Percentiles rank a stretch among this genome's conserved stretches.
These are phyloP conservation scores for Pseudogymnoascus sp. DNA, from an alignment of 2,329 filamentous ascomycete species.

Conservation along the genomic window DNA sequence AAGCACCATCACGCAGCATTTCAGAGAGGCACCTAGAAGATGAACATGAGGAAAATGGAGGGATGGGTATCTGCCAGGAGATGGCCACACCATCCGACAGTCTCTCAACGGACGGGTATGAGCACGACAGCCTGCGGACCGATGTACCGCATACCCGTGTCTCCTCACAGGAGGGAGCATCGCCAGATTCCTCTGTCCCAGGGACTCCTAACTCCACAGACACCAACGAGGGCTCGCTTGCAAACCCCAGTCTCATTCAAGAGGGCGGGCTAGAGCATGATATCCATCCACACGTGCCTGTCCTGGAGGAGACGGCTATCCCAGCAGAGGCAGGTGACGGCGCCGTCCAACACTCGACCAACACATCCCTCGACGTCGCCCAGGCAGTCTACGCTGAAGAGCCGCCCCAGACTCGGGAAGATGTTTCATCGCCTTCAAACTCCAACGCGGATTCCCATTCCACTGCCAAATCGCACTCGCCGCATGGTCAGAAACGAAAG, in stretches of 20 bases:
- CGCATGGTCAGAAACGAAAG: not conserved
- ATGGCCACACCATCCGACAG: not conserved
- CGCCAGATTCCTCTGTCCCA: not conserved
- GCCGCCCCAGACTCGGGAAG: not conserved
- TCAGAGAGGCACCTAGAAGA: not conserved
- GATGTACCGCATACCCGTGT: not conserved
- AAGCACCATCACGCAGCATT: not conserved
- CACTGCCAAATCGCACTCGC: not conserved
- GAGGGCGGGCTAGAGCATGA: not conserved
- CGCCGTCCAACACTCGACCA: not conserved
- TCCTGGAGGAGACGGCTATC: too few relatives aligned
- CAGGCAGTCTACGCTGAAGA: not conserved
- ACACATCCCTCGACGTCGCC: not conserved
- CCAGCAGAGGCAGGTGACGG: not conserved
- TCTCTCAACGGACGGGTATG: not conserved
- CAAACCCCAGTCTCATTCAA: not conserved
- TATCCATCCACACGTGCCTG: not conserved
- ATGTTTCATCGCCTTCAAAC: not conserved
- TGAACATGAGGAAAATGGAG: not conserved
- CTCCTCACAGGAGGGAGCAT: too few relatives aligned
- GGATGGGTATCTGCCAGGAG: not conserved
- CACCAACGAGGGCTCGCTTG: not conserved
- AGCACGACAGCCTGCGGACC: not conserved
- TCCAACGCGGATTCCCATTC: not conserved
- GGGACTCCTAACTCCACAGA: not conserved